Evolutionary conservation across 1,284 basidiomycete genomes (phyloP).

Genomic region (Ceratobasidium sp.): DNA sequence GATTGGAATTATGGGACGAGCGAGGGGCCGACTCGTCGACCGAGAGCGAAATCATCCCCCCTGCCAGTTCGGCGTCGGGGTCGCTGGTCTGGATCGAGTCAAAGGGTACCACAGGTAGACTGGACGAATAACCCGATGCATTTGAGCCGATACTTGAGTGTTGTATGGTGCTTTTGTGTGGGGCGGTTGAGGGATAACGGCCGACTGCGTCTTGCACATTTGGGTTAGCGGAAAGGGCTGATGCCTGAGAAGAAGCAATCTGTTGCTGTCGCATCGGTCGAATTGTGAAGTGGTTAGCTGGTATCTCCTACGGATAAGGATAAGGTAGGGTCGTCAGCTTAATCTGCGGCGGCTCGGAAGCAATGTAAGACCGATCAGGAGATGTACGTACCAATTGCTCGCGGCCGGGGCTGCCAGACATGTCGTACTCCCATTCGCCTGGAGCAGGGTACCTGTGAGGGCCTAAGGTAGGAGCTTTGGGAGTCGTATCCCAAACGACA

Average conservation of each 20-base stretch:
- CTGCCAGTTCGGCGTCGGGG: too few relatives aligned
- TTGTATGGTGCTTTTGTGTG: too few relatives aligned
- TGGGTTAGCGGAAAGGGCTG: constrained; percentile 54
- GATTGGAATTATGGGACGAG: constrained; percentile 3
- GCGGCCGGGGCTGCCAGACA: constrained; percentile 44
- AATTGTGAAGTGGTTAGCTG: too few relatives aligned
- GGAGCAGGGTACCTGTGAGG: constrained; percentile 53
- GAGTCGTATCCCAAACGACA: constrained; percentile 25
- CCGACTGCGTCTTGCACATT: constrained; percentile 22
- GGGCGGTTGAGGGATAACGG: constrained; percentile 16
- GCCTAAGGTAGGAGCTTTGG: constrained; percentile 21
- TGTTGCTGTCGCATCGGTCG: too few relatives aligned
- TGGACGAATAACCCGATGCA: too few relatives aligned
- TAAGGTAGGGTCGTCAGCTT: not conserved
- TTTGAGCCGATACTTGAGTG: too few relatives aligned
- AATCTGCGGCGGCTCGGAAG: not conserved
- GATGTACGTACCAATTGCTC: constrained; percentile 49
- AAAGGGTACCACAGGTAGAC: too few relatives aligned
- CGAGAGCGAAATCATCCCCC: too few relatives aligned
- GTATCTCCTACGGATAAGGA: not conserved
- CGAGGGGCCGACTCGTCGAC: too few relatives aligned
- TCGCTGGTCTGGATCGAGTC: too few relatives aligned
- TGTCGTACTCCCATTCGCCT: constrained; percentile 68
- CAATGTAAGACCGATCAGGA: constrained; percentile 44
- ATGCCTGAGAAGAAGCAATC: too few relatives aligned